Conservation (phyloP, 805 yeast genomes). For the Ogataea nonfermentans region DNA sequence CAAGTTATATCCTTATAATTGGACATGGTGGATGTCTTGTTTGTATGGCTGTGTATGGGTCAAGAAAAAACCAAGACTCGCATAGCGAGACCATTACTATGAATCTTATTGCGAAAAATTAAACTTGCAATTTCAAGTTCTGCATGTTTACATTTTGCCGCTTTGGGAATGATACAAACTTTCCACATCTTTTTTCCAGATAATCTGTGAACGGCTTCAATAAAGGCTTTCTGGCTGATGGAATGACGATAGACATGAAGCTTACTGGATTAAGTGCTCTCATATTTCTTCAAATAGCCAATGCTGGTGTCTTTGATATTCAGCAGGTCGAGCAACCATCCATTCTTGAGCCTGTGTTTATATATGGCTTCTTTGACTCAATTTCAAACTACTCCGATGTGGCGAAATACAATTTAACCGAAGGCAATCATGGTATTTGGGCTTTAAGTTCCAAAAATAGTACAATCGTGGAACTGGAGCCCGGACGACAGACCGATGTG, state of each 20-base stretch:
- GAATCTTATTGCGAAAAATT: neutral
- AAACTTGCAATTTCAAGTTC: neutral
- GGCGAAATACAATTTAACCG: slow-evolving; percentile 26
- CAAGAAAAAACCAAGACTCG: too few relatives aligned
- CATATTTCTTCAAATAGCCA: neutral
- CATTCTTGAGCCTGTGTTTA: slow-evolving; percentile 21
- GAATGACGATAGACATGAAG: slow-evolving; percentile 6
- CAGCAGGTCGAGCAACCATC: slow-evolving; percentile 15
- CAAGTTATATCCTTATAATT: neutral
- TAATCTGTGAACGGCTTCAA: slow-evolving; percentile 2
- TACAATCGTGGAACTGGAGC: slow-evolving; percentile 14
- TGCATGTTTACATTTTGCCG: slow-evolving; percentile 7
- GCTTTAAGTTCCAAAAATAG: slow-evolving; percentile 19
- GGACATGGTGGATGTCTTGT: too few relatives aligned
- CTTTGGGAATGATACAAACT: slow-evolving; percentile 1
- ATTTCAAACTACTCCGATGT: slow-evolving; percentile 22
- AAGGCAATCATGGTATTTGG: slow-evolving; percentile 18
- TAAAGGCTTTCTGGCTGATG: slow-evolving; percentile 1
- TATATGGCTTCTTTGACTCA: slow-evolving; percentile 31
- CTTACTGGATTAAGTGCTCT: neutral
- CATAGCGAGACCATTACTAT: neutral
- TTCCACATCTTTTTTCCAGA: slow-evolving; percentile 3
- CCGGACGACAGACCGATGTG: slow-evolving; percentile 12
- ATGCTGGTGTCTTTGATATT: slow-evolving; percentile 2
- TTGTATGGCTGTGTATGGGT: too few relatives aligned